These are phyloP conservation scores for Nymphaea thermarum DNA, from an alignment of 164 flowering plant genomes.

Conservation along the genomic window DNA sequence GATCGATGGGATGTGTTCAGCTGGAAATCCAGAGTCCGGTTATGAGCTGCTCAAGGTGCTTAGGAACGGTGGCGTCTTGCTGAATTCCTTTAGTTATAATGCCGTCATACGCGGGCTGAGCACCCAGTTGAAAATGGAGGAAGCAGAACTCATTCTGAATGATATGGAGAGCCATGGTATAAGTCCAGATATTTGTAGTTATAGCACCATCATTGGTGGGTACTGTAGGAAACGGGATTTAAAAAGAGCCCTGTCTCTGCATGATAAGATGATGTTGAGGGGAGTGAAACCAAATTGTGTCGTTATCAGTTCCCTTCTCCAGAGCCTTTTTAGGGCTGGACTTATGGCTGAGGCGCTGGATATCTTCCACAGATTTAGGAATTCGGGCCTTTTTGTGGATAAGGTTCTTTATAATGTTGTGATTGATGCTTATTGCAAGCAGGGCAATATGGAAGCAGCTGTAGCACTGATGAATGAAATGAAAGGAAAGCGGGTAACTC, in stretches of 20 bases:
- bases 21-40: conserved; percentile 23
- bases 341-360: conserved; percentile 26
- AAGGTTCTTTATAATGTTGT: conserved; percentile 38
- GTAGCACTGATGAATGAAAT: conserved; percentile 40
- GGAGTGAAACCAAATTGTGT: conserved; percentile 54
- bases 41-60: conserved; percentile 28
- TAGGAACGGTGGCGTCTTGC: conserved; percentile 14
- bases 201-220: conserved; percentile 34
- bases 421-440: conserved; percentile 48
- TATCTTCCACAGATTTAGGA: conserved; percentile 25
- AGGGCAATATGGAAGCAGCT: conserved; percentile 52
- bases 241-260: conserved; percentile 27
- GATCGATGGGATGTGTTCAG: conserved; percentile 49
- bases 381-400: conserved; percentile 44
- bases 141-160: conserved; percentile 44
- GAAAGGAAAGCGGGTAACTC: conserved; percentile 27
- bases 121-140: conserved; percentile 34
- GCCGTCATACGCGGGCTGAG: conserved; percentile 58
- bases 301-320: conserved; percentile 40
- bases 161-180: conserved; percentile 41
- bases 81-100: conserved; percentile 33
- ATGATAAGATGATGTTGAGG: conserved; percentile 31
- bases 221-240: conserved; percentile 32
- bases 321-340: conserved; percentile 36
- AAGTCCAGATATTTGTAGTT: conserved; percentile 29